Evolutionary conservation across 192 early-diverging fungal species (phyloP).

Genomic region (Gonapodya prolifera): DNA sequence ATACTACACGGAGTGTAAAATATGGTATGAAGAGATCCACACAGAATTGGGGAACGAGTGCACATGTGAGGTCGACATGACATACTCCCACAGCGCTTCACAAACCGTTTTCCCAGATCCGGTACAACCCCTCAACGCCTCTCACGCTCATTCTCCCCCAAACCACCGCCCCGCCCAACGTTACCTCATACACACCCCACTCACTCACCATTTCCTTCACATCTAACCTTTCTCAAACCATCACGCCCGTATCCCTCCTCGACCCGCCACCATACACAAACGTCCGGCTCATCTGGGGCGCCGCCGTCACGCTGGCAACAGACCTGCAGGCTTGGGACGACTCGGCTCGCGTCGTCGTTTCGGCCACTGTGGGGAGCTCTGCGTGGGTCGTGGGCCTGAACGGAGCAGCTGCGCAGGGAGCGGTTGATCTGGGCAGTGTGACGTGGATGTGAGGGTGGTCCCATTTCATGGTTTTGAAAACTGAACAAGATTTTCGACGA

Average conservation of each 20-base stretch:
- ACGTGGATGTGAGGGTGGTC: neutral
- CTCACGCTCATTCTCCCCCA: neutral
- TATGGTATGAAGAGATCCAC: no score
- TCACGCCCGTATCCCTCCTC: neutral
- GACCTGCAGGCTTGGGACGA: neutral
- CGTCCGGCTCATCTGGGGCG: neutral
- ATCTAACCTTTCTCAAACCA: neutral
- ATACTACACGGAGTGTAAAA: no score
- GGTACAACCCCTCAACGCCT: neutral
- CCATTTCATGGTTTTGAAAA: neutral
- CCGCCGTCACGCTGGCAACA: neutral
- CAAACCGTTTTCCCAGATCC: neutral
- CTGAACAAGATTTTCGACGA: no score
- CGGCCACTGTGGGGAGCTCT: neutral
- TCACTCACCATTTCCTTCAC: neutral
- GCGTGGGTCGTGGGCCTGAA: neutral
- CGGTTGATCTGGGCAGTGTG: neutral
- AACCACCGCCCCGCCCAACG: neutral
- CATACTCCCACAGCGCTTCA: neutral
- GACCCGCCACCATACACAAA: neutral
- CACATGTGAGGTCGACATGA: no score
- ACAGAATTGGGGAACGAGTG: no score
- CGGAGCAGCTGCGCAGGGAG: neutral
- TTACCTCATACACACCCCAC: neutral
- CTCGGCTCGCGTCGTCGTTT: neutral